phyloP scores from a whole-genome alignment of 2,329 filamentous ascomycete species.

The Delphinella strobiligena region DNA sequence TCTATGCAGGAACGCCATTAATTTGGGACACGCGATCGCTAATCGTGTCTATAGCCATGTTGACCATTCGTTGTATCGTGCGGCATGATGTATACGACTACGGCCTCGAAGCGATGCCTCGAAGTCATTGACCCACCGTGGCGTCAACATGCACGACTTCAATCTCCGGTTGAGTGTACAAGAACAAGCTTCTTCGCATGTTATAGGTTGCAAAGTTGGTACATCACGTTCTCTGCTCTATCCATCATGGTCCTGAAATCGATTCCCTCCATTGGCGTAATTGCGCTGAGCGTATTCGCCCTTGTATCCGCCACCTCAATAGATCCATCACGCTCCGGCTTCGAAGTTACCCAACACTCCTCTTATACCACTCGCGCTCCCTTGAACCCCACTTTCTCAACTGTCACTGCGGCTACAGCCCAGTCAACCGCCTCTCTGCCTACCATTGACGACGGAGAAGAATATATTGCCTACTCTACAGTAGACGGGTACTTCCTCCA shows the following conservation, averaged over 20 bases:
- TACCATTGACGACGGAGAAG: constrained; percentile 8
- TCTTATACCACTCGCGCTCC: not conserved
- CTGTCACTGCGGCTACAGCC: constrained; percentile 10
- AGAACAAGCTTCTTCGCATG: too few species aligned
- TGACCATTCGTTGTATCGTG: not conserved
- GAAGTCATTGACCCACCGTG: not conserved
- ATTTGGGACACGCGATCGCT: not conserved
- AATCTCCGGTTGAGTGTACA: too few species aligned
- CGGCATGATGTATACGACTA: not conserved
- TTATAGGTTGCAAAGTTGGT: too few species aligned
- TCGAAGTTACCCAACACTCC: constrained; percentile 15
- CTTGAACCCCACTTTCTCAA: constrained; percentile 7
- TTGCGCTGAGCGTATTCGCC: not conserved
- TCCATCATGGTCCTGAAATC: not conserved
- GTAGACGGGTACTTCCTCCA: constrained; percentile 53
- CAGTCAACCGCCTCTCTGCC: constrained; percentile 8
- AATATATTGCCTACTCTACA: constrained; percentile 46
- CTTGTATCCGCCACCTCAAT: not conserved
- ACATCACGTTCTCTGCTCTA: too few species aligned
- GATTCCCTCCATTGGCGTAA: not conserved
- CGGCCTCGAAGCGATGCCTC: not conserved
- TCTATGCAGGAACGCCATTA: not conserved
- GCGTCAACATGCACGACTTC: too few species aligned
- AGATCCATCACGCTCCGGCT: constrained; percentile 12
- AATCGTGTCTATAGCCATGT: not conserved